A percentile compares a stretch with the other conserved stretches of the same genome.
Conservation (phyloP, 1,284 basidiomycete genomes). For the Peniophora sp. region DNA sequence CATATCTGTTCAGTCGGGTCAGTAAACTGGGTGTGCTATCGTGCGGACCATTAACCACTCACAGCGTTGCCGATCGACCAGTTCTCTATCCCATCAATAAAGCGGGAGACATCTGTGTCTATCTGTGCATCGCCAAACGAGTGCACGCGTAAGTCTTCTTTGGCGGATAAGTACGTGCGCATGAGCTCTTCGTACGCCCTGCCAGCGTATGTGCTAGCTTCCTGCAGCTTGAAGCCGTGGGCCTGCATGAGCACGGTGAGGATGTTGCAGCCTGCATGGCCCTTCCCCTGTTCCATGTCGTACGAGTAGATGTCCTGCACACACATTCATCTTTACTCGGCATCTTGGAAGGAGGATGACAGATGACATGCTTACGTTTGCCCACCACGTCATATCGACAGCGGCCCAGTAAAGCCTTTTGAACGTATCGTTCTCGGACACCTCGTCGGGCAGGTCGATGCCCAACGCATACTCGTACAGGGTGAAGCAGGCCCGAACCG, state of each 20-base stretch:
- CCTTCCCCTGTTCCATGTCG: slow-evolving; percentile 65
- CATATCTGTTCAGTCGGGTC: slow-evolving; percentile 25
- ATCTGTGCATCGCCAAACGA: slow-evolving; percentile 29
- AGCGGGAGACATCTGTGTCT: slow-evolving; percentile 31
- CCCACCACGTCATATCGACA: slow-evolving; percentile 61
- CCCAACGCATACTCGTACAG: slow-evolving; percentile 54
- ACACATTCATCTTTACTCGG: neutral
- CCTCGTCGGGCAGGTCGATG: slow-evolving; percentile 53
- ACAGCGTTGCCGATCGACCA: slow-evolving; percentile 27
- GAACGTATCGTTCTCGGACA: slow-evolving; percentile 49
- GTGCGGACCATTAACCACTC: no score
- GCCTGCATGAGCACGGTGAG: slow-evolving; percentile 60
- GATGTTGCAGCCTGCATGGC: slow-evolving; percentile 60
- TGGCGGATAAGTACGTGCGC: slow-evolving; percentile 30
- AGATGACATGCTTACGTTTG: slow-evolving; percentile 41
- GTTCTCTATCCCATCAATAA: slow-evolving; percentile 37
- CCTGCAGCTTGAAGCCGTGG: slow-evolving; percentile 42
- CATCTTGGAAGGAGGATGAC: neutral
- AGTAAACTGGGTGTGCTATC: no score
- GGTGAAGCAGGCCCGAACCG: slow-evolving; percentile 53
- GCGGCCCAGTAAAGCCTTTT: slow-evolving; percentile 49
- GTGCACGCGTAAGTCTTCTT: slow-evolving; percentile 43
- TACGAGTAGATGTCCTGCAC: slow-evolving; percentile 66
- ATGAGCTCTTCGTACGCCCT: slow-evolving; percentile 43
- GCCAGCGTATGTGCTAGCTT: slow-evolving; percentile 52